A percentile compares a stretch with the other conserved stretches of the same genome.
Evolutionary conservation across 1,284 basidiomycete species (phyloP).

Genomic region (Ceratobasidium papillatum): DNA sequence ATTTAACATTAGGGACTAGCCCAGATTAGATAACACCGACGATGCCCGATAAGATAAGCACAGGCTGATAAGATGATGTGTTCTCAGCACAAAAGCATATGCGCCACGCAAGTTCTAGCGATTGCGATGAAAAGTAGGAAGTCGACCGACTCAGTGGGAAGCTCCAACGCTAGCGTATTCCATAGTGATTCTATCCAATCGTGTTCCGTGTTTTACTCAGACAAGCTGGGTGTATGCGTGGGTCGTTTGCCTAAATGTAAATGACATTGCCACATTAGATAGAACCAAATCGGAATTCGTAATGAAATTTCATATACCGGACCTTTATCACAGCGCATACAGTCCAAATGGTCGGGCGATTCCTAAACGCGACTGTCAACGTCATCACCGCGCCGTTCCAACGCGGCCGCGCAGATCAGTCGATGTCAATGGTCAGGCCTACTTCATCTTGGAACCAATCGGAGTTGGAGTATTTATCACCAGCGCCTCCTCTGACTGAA

Average conservation of each 20-base stretch:
- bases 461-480: not conserved
- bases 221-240: not conserved
- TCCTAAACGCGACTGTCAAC: not conserved
- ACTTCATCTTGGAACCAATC: not conserved
- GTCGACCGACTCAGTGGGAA: not conserved
- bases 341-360: not conserved
- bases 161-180: not conserved
- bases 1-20: not conserved
- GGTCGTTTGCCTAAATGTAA: not conserved
- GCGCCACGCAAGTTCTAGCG: not conserved
- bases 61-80: not conserved
- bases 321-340: not conserved
- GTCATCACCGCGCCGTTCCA: not conserved
- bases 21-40: conserved; percentile 2
- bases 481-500: not conserved
- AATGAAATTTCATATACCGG: not conserved
- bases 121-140: not conserved
- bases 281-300: not conserved
- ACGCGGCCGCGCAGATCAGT: not conserved
- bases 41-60: conserved; percentile 9
- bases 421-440: not conserved
- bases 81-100: not conserved
- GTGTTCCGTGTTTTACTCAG: not conserved
- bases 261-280: not conserved
- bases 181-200: not conserved